These are phyloP conservation scores for Penicillium sp. DNA, from an alignment of 2,329 filamentous ascomycete genomes.

Conservation along the genomic window DNA sequence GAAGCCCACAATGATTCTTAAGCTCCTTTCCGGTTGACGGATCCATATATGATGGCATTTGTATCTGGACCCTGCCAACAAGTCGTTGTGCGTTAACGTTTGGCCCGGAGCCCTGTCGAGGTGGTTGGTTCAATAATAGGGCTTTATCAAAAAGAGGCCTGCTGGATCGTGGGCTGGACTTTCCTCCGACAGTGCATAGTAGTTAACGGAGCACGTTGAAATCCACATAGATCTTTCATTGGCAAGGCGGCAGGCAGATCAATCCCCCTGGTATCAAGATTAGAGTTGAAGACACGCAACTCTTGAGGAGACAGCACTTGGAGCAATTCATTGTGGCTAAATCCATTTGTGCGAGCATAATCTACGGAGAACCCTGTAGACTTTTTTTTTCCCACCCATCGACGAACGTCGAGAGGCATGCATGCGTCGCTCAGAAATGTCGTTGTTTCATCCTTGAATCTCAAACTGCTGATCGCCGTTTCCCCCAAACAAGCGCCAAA, in stretches of 20 bases:
- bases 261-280: neutral
- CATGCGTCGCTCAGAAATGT: constrained; percentile 5
- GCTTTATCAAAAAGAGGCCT: neutral
- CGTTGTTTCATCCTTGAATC: constrained; percentile 14
- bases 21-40: neutral
- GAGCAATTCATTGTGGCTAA: neutral
- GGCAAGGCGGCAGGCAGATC: neutral
- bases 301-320: too few species aligned
- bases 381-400: neutral
- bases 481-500: constrained; percentile 1
- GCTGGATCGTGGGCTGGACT: neutral
- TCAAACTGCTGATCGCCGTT: constrained; percentile 19
- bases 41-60: constrained; percentile 6
- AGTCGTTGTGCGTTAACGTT: neutral
- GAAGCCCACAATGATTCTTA: neutral
- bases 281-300: neutral
- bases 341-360: neutral
- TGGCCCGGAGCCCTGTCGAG: neutral
- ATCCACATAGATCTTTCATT: neutral
- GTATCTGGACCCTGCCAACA: constrained; percentile 10
- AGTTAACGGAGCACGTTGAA: neutral
- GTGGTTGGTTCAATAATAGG: neutral
- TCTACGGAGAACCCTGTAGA: neutral
- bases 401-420: constrained; percentile 1
- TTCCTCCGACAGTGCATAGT: neutral